phyloP scores from a whole-genome alignment of 2,329 filamentous ascomycete species.

The Scedosporium boydii region DNA sequence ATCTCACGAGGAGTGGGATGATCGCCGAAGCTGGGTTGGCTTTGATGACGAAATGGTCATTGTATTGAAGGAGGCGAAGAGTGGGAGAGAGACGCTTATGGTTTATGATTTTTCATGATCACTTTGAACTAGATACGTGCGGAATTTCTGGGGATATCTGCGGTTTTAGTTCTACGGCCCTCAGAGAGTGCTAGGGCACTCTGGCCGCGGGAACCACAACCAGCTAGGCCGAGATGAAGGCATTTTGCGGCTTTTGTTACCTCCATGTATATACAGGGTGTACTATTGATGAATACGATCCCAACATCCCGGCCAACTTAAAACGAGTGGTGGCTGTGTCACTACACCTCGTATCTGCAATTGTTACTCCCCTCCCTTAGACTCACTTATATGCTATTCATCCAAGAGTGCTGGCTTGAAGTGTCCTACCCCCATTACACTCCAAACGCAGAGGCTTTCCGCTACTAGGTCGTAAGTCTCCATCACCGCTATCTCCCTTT shows the following conservation, averaged over 20 bases:
- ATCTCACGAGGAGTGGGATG: slow-evolving; percentile 25
- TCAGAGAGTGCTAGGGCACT: too few species aligned
- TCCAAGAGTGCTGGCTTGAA: background rate
- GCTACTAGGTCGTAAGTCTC: background rate
- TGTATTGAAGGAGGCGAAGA: slow-evolving; percentile 61
- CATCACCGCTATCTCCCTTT: background rate
- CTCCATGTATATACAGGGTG: too few species aligned
- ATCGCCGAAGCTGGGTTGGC: slow-evolving; percentile 59
- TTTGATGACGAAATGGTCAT: slow-evolving; percentile 93
- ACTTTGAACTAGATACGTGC: background rate
- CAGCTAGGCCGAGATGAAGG: too few species aligned
- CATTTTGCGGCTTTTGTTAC: too few species aligned
- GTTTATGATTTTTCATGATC: slow-evolving; percentile 76
- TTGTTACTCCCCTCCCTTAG: too few species aligned
- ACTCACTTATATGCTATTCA: background rate
- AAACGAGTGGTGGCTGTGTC: too few species aligned
- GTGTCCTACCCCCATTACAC: background rate
- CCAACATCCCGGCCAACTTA: too few species aligned
- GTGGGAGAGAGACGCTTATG: slow-evolving; percentile 63
- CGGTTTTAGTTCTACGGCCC: too few species aligned
- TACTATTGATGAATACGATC: too few species aligned
- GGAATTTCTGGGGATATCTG: too few species aligned
- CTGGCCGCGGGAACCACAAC: too few species aligned
- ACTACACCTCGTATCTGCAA: too few species aligned
- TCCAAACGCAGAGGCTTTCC: background rate